These are phyloP conservation scores for Eutrema salsugineum DNA, from an alignment of 441 rosid genomes.

Conservation along the genomic window DNA sequence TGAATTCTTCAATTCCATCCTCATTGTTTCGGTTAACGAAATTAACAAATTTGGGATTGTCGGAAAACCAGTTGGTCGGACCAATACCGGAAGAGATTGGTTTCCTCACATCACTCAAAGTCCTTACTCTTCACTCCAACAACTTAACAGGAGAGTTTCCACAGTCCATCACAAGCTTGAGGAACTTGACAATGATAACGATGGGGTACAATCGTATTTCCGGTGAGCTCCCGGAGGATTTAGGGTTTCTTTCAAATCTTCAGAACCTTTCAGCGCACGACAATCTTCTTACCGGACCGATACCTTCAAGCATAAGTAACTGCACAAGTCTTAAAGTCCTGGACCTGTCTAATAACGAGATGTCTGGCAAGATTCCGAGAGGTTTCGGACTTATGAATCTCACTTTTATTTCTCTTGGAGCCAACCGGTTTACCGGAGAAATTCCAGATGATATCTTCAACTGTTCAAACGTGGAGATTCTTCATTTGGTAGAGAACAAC, in stretches of 20 bases:
- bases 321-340: constrained; percentile 50
- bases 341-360: constrained; percentile 38
- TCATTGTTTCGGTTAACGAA: constrained; percentile 49
- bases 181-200: constrained; percentile 56
- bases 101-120: constrained; percentile 47
- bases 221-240: constrained; percentile 54
- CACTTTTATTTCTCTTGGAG: constrained; percentile 39
- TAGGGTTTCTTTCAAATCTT: constrained; percentile 66
- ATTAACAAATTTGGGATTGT: constrained; percentile 59
- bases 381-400: constrained; percentile 64
- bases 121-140: constrained; percentile 66
- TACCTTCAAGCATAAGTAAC: constrained; percentile 70
- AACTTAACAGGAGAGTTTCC: constrained; percentile 65
- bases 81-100: constrained; percentile 51
- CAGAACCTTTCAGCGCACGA: constrained; percentile 45
- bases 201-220: constrained; percentile 56
- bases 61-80: constrained; percentile 60
- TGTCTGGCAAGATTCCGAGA: constrained; percentile 52
- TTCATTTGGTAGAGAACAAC: constrained; percentile 43
- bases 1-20: constrained; percentile 63
- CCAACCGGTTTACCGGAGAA: constrained; percentile 57
- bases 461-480: constrained; percentile 41
- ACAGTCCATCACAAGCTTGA: constrained; percentile 52
- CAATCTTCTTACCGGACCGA: constrained; percentile 67
- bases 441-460: constrained; percentile 77